Conservation (phyloP, 1,139 yeast genomes). For the Sugiyamaella castrensis region DNA sequence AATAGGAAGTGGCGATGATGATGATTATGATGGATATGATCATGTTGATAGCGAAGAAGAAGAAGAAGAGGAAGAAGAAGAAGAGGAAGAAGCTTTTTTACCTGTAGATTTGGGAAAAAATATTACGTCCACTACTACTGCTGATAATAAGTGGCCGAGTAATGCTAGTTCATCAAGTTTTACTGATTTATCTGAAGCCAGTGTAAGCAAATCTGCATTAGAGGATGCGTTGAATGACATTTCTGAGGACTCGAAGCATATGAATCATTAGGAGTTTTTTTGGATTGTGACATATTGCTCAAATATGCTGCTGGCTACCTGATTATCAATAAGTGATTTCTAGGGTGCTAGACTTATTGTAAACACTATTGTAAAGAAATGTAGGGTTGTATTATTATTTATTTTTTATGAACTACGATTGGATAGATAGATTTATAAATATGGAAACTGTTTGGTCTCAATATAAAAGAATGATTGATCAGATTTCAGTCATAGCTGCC, state of each 20-base stretch:
- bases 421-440: no score
- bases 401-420: no score
- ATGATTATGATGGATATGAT: constrained; percentile 7
- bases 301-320: no score
- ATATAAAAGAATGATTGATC: no score
- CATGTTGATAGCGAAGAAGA: neutral
- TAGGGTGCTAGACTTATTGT: no score
- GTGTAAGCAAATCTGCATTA: constrained; percentile 45
- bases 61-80: constrained; percentile 8
- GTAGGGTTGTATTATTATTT: no score
- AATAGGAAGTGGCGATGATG: constrained; percentile 1
- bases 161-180: constrained; percentile 15
- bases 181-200: constrained; percentile 30
- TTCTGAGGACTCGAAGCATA: constrained; percentile 7
- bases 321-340: no score
- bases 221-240: constrained; percentile 41
- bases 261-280: no score
- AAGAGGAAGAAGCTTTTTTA: constrained; percentile 15
- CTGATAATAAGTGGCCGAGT: constrained; percentile 1
- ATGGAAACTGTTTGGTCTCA: no score
- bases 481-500: no score
- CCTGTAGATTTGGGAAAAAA: constrained; percentile 11
- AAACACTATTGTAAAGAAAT: no score
- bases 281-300: no score
- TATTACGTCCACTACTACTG: neutral